Evolutionary conservation across 768 basidiomycete species (phyloP).

Genomic region (Coprinellus micaceus): DNA sequence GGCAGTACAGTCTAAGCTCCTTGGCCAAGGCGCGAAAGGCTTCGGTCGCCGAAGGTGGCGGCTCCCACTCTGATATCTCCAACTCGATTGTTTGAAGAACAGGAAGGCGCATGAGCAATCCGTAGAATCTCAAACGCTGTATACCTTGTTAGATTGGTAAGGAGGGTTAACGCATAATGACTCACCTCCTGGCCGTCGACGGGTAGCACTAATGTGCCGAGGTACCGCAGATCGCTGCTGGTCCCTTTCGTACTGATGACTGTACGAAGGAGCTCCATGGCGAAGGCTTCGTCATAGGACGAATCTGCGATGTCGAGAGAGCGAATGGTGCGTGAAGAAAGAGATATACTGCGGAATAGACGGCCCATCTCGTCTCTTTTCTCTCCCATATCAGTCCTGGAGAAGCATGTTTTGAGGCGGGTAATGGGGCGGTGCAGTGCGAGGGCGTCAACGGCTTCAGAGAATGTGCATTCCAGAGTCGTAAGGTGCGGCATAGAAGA

Average conservation of each 20-base stretch:
- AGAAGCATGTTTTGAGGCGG: slow-evolving; percentile 68
- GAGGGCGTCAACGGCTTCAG: slow-evolving; percentile 56
- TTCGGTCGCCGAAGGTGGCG: slow-evolving; percentile 46
- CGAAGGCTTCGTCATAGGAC: slow-evolving; percentile 50
- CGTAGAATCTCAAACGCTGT: slow-evolving; percentile 62
- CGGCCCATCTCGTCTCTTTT: slow-evolving; percentile 51
- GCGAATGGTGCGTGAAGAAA: slow-evolving; percentile 40
- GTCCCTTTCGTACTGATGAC: slow-evolving; percentile 34
- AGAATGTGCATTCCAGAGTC: slow-evolving; percentile 63
- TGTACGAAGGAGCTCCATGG: slow-evolving; percentile 46
- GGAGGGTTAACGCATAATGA: slow-evolving; percentile 7
- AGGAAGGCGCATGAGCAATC: slow-evolving; percentile 49
- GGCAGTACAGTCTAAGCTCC: slow-evolving; percentile 60
- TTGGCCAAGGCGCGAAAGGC: slow-evolving; percentile 56
- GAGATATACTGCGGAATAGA: slow-evolving; percentile 44
- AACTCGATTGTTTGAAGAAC: slow-evolving; percentile 55
- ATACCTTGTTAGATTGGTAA: slow-evolving; percentile 8
- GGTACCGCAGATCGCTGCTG: slow-evolving; percentile 45
- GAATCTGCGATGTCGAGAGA: slow-evolving; percentile 64
- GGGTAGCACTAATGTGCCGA: slow-evolving; percentile 64
- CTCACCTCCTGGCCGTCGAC: slow-evolving; percentile 52
- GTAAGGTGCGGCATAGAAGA: slow-evolving; percentile 45
- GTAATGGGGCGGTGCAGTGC: slow-evolving; percentile 57
- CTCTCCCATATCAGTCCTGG: slow-evolving; percentile 41
- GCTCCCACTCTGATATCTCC: slow-evolving; percentile 65